These are phyloP conservation scores for Lachnellula suecica DNA, from an alignment of 2,329 filamentous ascomycete species.

Conservation along the genomic window DNA sequence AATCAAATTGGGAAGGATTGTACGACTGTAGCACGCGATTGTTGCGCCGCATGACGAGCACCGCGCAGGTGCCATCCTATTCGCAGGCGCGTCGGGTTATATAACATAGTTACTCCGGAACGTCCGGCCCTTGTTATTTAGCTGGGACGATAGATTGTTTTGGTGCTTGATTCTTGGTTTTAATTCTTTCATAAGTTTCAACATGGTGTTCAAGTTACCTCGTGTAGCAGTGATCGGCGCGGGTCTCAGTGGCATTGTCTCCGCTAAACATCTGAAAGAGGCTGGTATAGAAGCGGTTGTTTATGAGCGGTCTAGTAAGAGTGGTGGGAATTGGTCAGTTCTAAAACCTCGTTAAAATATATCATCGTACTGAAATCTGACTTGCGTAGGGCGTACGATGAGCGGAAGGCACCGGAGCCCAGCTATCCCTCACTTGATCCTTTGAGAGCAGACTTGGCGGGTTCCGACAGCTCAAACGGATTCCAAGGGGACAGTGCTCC, in stretches of 20 bases:
- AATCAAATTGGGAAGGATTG: no score
- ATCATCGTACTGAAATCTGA: neutral
- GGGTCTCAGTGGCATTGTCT: conserved; percentile 48
- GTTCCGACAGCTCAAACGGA: conserved; percentile 3
- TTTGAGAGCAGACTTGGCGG: conserved; percentile 20
- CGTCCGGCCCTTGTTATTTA: neutral
- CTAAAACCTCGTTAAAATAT: neutral
- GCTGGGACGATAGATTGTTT: no score
- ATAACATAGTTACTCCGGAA: neutral
- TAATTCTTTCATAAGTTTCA: neutral
- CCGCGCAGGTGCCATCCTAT: neutral
- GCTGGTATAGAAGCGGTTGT: conserved; percentile 49
- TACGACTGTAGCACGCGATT: neutral
- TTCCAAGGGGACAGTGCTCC: neutral
- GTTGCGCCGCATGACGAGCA: neutral
- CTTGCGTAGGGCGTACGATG: conserved; percentile 25
- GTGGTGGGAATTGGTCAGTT: conserved; percentile 54
- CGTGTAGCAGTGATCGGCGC: conserved; percentile 46
- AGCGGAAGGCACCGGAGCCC: conserved; percentile 22
- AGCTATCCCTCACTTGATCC: conserved; percentile 23
- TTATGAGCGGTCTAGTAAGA: conserved; percentile 50
- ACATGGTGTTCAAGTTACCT: neutral
- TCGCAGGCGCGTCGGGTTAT: neutral
- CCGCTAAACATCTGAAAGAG: conserved; percentile 45
- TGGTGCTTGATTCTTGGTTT: neutral